phyloP scores from a whole-genome alignment of 805 yeast species.

The Komagataella pseudopastoris region DNA sequence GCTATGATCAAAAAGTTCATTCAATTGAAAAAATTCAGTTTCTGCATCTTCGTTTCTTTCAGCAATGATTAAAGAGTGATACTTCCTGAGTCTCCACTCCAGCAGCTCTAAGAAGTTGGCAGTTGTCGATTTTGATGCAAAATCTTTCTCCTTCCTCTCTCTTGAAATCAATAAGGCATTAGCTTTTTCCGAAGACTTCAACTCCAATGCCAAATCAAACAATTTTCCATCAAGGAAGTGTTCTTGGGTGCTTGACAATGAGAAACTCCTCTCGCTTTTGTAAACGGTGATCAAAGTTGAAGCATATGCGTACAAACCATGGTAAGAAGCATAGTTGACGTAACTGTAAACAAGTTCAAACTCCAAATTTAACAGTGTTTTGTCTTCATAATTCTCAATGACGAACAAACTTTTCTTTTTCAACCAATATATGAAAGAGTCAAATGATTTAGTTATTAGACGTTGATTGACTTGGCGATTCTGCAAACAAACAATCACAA shows the following conservation, averaged over 20 bases:
- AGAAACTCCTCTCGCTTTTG: neutral
- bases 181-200: neutral
- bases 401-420: neutral
- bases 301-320: neutral
- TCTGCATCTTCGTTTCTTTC: neutral
- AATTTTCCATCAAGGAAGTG: neutral
- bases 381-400: neutral
- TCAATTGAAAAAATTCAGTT: neutral
- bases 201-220: neutral
- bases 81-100: neutral
- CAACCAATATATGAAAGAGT: neutral
- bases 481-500: neutral
- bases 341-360: neutral
- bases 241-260: neutral
- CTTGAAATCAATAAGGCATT: neutral
- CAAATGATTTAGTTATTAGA: neutral
- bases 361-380: neutral
- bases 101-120: neutral
- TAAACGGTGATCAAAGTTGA: neutral
- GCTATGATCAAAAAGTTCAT: neutral
- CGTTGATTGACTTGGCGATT: neutral
- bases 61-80: neutral
- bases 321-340: neutral
- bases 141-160: too few species aligned
- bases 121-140: neutral